Evolutionary conservation across 768 basidiomycete species (phyloP).

Genomic region (Melanogaster broomeanus): DNA sequence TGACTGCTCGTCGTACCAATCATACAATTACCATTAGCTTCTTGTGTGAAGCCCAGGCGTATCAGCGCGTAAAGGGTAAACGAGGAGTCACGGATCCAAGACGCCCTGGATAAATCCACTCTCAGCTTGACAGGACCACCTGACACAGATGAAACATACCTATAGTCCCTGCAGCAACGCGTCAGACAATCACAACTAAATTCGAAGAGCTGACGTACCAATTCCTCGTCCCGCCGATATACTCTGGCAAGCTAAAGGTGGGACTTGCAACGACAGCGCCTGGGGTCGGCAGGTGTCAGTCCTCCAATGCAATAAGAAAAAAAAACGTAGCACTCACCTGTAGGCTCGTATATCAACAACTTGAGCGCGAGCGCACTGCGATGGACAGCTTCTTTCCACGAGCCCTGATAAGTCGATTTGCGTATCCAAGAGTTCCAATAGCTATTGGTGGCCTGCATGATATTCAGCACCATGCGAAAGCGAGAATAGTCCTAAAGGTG

Average conservation of each 20-base stretch:
- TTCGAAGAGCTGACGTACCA: conserved; percentile 51
- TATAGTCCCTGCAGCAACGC: conserved; percentile 54
- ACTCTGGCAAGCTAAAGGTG: conserved; percentile 92
- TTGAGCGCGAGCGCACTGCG: conserved; percentile 94
- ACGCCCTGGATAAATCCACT: conserved; percentile 48
- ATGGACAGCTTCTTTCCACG: conserved; percentile 95
- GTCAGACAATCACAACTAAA: not conserved
- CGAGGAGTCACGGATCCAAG: conserved; percentile 94
- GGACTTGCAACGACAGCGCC: conserved; percentile 95
- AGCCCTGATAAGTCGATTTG: conserved; percentile 85
- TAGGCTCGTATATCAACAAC: conserved; percentile 90
- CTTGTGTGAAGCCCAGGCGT: conserved; percentile 90
- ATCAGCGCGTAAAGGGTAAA: conserved; percentile 96
- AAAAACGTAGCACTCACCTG: conserved; percentile 45
- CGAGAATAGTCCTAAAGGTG: not conserved
- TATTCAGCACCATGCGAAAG: not conserved
- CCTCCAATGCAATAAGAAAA: not conserved
- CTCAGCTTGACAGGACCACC: not conserved
- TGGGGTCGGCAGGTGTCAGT: conserved; percentile 15
- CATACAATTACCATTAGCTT: conserved; percentile 71
- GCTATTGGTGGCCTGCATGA: conserved; percentile 59
- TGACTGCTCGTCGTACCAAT: not conserved
- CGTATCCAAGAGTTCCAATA: conserved; percentile 93
- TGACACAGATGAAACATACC: conserved; percentile 35
- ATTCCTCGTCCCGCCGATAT: conserved; percentile 86